phyloP scores from a whole-genome alignment of 768 basidiomycete genomes.

The Hemileccinum impolitum region DNA sequence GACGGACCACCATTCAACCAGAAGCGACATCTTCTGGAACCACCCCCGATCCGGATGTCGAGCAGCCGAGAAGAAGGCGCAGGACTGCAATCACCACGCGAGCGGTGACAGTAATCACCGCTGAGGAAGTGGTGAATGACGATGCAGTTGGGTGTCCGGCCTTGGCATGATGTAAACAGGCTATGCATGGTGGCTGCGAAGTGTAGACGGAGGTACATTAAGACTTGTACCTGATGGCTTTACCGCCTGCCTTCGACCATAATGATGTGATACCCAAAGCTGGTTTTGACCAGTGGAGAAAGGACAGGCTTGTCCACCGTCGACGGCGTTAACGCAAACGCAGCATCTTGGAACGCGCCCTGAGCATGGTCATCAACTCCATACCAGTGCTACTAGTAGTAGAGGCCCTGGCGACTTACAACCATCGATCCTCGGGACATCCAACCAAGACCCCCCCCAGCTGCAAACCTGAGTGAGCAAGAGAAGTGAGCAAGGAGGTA shows the following conservation, averaged over 20 bases:
- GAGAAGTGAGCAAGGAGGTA: background rate
- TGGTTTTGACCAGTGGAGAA: conserved; percentile 77
- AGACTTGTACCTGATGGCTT: conserved; percentile 17
- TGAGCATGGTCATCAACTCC: conserved; percentile 24
- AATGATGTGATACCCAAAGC: conserved; percentile 85
- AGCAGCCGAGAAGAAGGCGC: conserved; percentile 43
- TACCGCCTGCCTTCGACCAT: conserved; percentile 84
- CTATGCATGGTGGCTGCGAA: background rate
- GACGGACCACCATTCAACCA: conserved; percentile 41
- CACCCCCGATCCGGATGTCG: conserved; percentile 71
- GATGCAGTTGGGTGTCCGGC: conserved; percentile 29
- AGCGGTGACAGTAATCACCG: conserved; percentile 26
- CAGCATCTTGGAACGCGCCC: conserved; percentile 83
- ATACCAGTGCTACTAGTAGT: background rate
- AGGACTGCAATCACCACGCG: conserved; percentile 33
- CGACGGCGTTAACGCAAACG: conserved; percentile 76
- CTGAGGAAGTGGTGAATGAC: conserved; percentile 33
- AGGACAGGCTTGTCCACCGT: conserved; percentile 73
- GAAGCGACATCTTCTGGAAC: conserved; percentile 44
- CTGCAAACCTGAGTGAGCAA: conserved; percentile 34
- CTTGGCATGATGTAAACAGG: conserved; percentile 13
- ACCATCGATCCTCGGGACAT: conserved; percentile 86
- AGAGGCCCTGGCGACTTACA: conserved; percentile 35
- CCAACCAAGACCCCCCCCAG: conserved; percentile 85
- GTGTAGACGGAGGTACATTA: conserved; percentile 17